Evolutionary conservation across 768 basidiomycete species (phyloP).

Genomic region (Nidularia pulvinata): DNA sequence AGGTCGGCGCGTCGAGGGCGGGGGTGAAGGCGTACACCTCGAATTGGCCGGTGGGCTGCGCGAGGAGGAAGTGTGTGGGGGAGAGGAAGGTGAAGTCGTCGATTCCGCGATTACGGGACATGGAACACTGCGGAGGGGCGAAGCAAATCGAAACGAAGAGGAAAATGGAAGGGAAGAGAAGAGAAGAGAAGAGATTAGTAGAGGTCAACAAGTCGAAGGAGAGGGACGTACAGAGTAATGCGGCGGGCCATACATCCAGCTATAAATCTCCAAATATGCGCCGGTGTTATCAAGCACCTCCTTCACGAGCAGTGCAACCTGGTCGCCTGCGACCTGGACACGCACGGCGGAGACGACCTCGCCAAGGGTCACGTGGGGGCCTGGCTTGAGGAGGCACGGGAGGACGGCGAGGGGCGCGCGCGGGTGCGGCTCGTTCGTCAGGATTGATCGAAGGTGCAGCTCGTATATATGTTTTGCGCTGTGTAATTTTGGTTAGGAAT

Average conservation of each 20-base stretch:
- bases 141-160: no score
- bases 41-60: constrained; percentile 42
- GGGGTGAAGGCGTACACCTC: constrained; percentile 44
- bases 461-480: constrained; percentile 45
- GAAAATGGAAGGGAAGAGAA: no score
- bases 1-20: constrained; percentile 10
- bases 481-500: background rate
- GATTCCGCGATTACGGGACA: constrained; percentile 40
- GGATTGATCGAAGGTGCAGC: constrained; percentile 48
- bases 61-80: constrained; percentile 41
- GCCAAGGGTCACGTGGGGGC: constrained; percentile 18
- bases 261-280: constrained; percentile 51
- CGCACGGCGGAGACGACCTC: constrained; percentile 39
- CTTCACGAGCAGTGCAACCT: constrained; percentile 49
- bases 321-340: constrained; percentile 43
- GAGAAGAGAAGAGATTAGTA: background rate
- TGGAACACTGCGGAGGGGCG: constrained; percentile 26
- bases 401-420: constrained; percentile 35
- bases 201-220: background rate
- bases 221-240: constrained; percentile 34
- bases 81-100: constrained; percentile 56
- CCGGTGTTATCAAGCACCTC: constrained; percentile 36
- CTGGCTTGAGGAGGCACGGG: constrained; percentile 31
- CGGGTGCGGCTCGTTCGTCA: constrained; percentile 50
- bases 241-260: constrained; percentile 37